Percentiles rank a stretch among this genome's conserved stretches.
phyloP scores from a whole-genome alignment of 352 stramenopile genomes.

The Globisporangium heterothallicum region DNA sequence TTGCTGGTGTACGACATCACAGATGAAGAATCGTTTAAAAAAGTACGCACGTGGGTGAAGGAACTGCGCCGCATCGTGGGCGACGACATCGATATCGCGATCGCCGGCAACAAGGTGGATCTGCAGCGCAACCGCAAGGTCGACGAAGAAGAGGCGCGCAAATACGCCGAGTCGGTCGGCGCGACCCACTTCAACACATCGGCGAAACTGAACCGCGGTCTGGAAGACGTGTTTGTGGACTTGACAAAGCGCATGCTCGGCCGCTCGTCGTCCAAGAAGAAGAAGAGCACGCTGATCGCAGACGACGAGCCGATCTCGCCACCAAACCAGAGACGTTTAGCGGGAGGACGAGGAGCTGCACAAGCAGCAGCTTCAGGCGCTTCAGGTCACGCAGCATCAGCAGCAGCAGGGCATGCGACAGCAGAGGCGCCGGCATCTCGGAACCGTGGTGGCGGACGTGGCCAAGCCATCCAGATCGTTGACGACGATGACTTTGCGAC shows the following conservation, averaged over 20 bases:
- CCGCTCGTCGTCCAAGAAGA: conserved; percentile 62
- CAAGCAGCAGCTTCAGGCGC: conserved; percentile 14
- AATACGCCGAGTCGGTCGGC: conserved; percentile 84
- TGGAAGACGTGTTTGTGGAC: conserved; percentile 90
- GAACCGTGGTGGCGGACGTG: conserved; percentile 41
- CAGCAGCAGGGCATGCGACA: neutral
- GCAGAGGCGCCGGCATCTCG: conserved; percentile 13
- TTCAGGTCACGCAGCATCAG: neutral
- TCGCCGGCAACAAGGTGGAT: conserved; percentile 92
- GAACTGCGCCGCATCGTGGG: conserved; percentile 90
- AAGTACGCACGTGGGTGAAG: conserved; percentile 91
- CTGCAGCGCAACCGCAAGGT: conserved; percentile 88
- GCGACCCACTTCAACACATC: conserved; percentile 89
- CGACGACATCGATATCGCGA: conserved; percentile 88
- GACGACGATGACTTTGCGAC: conserved; percentile 38
- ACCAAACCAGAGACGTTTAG: conserved; percentile 14
- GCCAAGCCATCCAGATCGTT: conserved; percentile 57
- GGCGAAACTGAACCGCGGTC: conserved; percentile 88
- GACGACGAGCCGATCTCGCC: conserved; percentile 52
- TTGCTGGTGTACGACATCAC: conserved; percentile 92
- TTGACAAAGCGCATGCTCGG: conserved; percentile 81
- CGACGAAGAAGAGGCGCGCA: conserved; percentile 70
- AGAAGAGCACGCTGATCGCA: conserved; percentile 75
- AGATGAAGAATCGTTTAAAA: conserved; percentile 87
- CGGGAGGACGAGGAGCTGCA: conserved; percentile 9